Percentiles rank a stretch among this genome's conserved stretches.
These are phyloP conservation scores for Gnaphalium uliginosum DNA, from an alignment of 129 eudicot genomes.

Conservation along the genomic window DNA sequence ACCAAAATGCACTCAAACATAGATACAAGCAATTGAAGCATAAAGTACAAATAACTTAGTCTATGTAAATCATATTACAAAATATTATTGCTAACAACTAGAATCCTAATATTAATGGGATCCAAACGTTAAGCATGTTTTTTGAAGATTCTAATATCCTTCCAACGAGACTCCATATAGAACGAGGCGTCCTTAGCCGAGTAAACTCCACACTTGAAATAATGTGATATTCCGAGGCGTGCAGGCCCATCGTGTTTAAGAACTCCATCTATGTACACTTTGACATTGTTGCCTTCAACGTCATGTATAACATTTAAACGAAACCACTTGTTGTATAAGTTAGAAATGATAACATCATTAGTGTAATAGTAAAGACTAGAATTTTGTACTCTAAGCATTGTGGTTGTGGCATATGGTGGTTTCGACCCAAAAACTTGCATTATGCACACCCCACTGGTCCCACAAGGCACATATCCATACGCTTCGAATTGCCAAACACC, in stretches of 20 bases:
- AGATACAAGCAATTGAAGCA: too few species aligned
- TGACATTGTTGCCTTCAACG: constrained; percentile 21
- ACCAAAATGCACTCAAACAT: too few species aligned
- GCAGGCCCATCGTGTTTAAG: constrained; percentile 19
- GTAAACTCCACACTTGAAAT: constrained; percentile 40
- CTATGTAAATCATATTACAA: too few species aligned
- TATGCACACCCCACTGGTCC: constrained; percentile 38
- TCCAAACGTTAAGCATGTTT: neutral
- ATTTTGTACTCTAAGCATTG: constrained; percentile 36
- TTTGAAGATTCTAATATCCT: constrained; percentile 11
- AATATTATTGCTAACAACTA: too few species aligned
- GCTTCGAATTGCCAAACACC: constrained; percentile 54
- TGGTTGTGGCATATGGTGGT: constrained; percentile 39
- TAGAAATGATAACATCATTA: neutral
- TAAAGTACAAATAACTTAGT: too few species aligned
- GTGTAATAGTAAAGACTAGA: constrained; percentile 20
- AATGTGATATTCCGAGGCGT: constrained; percentile 19
- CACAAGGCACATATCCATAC: constrained; percentile 33
- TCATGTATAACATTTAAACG: constrained; percentile 38
- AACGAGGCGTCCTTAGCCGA: constrained; percentile 15
- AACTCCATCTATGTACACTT: constrained; percentile 29
- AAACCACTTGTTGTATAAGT: constrained; percentile 31
- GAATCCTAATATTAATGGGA: too few species aligned
- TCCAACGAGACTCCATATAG: constrained; percentile 37
- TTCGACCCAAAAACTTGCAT: constrained; percentile 50